These are phyloP conservation scores for Phaeoacremonium minimum DNA, from an alignment of 2,329 filamentous ascomycete species.

Conservation along the genomic window DNA sequence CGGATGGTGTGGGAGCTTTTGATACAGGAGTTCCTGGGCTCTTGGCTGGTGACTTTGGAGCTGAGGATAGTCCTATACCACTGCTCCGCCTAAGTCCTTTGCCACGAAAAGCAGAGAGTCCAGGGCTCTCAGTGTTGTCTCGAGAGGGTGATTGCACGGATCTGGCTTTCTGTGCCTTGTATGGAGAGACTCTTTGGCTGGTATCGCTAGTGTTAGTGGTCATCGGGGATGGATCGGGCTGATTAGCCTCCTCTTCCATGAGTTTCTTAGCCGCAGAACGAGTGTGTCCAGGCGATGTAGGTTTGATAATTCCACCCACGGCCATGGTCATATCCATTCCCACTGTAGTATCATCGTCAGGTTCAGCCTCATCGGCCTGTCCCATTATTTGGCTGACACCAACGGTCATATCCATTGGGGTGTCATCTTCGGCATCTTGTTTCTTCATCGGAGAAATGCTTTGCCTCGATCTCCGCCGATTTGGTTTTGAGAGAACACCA, in stretches of 20 bases:
- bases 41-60: constrained; percentile 23
- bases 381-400: constrained; percentile 51
- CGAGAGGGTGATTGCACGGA: too few relatives aligned
- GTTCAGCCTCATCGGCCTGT: constrained; percentile 21
- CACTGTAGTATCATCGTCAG: constrained; percentile 39
- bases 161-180: constrained; percentile 24
- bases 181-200: constrained; percentile 28
- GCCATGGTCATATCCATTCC: constrained; percentile 67
- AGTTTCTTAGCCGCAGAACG: constrained; percentile 47
- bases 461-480: constrained; percentile 10
- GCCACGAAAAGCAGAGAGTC: constrained; percentile 46
- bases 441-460: constrained; percentile 15
- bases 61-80: constrained; percentile 33
- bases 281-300: constrained; percentile 28
- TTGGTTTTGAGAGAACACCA: constrained; percentile 34
- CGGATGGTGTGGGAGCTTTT: background rate
- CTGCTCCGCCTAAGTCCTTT: constrained; percentile 45
- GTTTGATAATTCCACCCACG: constrained; percentile 57
- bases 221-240: constrained; percentile 39
- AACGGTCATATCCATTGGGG: constrained; percentile 44
- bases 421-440: constrained; percentile 19
- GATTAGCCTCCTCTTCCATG: constrained; percentile 55
- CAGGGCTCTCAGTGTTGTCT: constrained; percentile 56
- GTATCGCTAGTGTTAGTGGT: constrained; percentile 34
- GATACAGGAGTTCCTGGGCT: constrained; percentile 6